Base-by-base conservation (phyloP, 306 rosid genomes). In the Prinsepia uniflora region DNA sequence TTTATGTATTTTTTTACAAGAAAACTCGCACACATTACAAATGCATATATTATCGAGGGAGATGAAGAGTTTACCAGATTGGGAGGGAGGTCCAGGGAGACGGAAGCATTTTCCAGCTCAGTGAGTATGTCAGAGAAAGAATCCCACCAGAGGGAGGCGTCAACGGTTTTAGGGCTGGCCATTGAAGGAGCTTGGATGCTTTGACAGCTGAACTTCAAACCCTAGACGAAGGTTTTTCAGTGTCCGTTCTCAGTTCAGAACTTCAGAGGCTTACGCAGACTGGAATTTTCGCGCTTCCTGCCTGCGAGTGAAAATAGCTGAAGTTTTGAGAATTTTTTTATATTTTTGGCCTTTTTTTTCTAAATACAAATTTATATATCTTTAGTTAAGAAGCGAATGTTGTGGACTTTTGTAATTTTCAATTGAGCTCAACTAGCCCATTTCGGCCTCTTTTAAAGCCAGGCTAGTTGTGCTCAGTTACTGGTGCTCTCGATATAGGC, bases 71-170 rank as follows among this genome's bases (percentile, higher is more conserved):
- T 50, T 81, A 93, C 98, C 87, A 93, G 76, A 72, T 79, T 81
- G 9, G 76, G 84, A 42, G 97, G 89, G 70, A 87, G 90, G 64
- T 84, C 84, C 34, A 88, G 79, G 55, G 92, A 84, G 54, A 86
- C 84, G 57, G 97, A 54, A 13, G 81, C 85, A 49, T 83, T 85
- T 48, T 93, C 98, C 7, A 93, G 92, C 58, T 93, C 94, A 5
- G 94, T 63, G 58, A 90, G 76, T 52, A 93, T 72, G 40, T 80
- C 63, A 72, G 83, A 64, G 88, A 93, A 93, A 9, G 97, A 81
- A 73, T 90, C 98, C 98, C 98, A 93, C 97, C 96, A 93, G 20
- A 90, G 88, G 67, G 96, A 83, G 18, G 90, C 80, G 30, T 93
- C 96, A n/a, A 88, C 76, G 65, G 91, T 70, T 43, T 30, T 79